Evolutionary conservation across 1,284 basidiomycete genomes (phyloP).

Genomic region (Malassezia yamatoensis): DNA sequence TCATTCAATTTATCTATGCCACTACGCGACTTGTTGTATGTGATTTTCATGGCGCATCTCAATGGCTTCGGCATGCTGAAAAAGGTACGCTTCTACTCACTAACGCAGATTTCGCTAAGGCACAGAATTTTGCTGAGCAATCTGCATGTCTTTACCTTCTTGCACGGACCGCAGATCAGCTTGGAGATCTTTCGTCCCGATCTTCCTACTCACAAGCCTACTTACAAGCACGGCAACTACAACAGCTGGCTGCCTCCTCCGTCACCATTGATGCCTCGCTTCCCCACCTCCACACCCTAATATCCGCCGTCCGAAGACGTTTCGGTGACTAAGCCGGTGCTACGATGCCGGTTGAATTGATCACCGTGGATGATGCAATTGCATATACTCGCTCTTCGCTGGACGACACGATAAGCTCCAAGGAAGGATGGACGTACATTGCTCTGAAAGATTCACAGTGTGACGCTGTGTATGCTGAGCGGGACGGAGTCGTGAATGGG

Average conservation of each 20-base stretch:
- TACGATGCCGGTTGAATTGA: conserved; percentile 1
- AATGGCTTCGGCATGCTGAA: neutral
- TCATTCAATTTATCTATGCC: neutral
- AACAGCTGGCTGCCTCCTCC: neutral
- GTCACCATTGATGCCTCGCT: neutral
- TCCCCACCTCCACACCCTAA: conserved; percentile 1
- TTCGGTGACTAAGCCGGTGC: neutral
- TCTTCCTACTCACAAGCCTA: neutral
- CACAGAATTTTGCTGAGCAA: conserved; percentile 6
- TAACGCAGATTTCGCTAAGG: conserved; percentile 1
- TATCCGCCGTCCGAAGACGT: neutral
- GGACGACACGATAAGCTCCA: neutral
- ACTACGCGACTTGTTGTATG: neutral
- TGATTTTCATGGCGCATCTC: neutral
- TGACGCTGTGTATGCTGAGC: conserved; percentile 2
- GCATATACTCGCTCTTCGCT: neutral
- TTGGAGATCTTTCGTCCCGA: neutral
- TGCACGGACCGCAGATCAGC: conserved; percentile 2
- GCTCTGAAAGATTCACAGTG: neutral
- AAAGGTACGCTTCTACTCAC: neutral
- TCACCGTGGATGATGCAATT: conserved; percentile 4
- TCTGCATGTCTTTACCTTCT: conserved; percentile 8
- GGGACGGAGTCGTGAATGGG: conserved; percentile 13
- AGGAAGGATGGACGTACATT: neutral
- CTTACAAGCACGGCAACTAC: neutral